These are phyloP conservation scores for Boletus vinaceobasis DNA, from an alignment of 768 basidiomycete species.

Conservation along the genomic window DNA sequence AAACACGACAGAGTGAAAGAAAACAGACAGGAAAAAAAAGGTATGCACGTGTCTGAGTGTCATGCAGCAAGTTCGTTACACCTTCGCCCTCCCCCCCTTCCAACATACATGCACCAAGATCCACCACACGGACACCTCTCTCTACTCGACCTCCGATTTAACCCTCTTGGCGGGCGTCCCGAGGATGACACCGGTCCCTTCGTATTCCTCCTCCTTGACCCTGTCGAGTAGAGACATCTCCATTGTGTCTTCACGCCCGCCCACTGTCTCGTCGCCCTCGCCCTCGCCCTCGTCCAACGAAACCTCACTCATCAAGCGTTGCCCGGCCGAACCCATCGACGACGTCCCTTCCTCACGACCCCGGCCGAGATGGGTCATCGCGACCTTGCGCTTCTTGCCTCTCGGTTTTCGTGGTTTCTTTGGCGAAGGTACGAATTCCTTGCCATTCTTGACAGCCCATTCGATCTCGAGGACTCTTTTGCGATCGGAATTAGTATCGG, in stretches of 20 bases:
- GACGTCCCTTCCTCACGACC: conserved; percentile 15
- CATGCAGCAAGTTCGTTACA: neutral
- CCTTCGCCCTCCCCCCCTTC: no score
- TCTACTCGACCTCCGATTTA: conserved; percentile 20
- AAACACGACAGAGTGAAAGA: neutral
- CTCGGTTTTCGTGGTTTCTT: conserved; percentile 38
- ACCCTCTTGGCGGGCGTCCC: conserved; percentile 30
- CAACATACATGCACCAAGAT: neutral
- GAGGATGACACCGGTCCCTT: conserved; percentile 13
- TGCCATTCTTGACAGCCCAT: conserved; percentile 66
- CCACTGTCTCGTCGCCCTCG: conserved; percentile 30
- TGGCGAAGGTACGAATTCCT: conserved; percentile 55
- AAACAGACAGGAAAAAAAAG: neutral
- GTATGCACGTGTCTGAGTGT: neutral
- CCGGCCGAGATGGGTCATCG: conserved; percentile 11
- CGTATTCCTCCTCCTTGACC: conserved; percentile 31
- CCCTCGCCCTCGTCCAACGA: conserved; percentile 38
- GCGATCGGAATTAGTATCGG: neutral
- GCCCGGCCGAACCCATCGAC: conserved; percentile 5
- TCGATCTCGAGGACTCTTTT: conserved; percentile 78
- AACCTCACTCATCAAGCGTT: conserved; percentile 16
- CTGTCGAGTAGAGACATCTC: conserved; percentile 10
- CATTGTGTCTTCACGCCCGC: conserved; percentile 10
- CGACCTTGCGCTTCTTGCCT: conserved; percentile 34
- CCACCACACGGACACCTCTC: neutral